Evolutionary conservation across 306 rosid genomes (phyloP), one percentile per base, ranked within the genome.

Genomic region (Luffa acutangula): DNA sequence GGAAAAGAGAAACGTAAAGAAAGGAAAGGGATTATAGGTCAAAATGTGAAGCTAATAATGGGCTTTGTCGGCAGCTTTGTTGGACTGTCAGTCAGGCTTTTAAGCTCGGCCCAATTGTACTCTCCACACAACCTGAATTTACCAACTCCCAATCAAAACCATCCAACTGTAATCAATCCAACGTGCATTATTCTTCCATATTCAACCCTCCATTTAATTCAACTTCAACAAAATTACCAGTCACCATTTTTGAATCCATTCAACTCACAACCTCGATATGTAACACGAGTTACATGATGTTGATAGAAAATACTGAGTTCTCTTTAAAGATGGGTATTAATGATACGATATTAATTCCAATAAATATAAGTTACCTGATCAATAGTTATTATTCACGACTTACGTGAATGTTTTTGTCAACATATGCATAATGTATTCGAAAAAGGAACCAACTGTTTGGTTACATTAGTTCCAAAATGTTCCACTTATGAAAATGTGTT

Each of bases 71-170:
- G 46, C 45, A 49, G 78, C 45, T 18, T 34, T 49, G 33, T 74
- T 52, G 46, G 78, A 9, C 62, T 51, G 33, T 8, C 6, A 17
- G 33, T 8, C 6, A 17, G 78, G 31, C 46, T 51, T 52, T 4
- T 31, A 48, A 51, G 60, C 14, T 34, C 62, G 78, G 63, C 78
- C 78, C 78, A 74, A 52, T 74, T 51, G 78, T 48, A 33, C 62
- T 33, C 78, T 25, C 13, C 5, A 64, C 10, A 17, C 25, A 64
- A 2, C 8, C 48, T 34, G 9, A 63, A 14, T 14, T 14, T 36
- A 0, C 20, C 20, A 6, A 63, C 42, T 33, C n/a, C 18, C 17
- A 46, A 43, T 71, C 76, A 71, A 71, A 71, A 0, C 76, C 53
- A 41, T 36, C 45, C 64, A 58, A 21, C 34, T 8, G 36, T 34